Conservation (phyloP, 164 flowering plant genomes). For the Protea cynaroides region DNA sequence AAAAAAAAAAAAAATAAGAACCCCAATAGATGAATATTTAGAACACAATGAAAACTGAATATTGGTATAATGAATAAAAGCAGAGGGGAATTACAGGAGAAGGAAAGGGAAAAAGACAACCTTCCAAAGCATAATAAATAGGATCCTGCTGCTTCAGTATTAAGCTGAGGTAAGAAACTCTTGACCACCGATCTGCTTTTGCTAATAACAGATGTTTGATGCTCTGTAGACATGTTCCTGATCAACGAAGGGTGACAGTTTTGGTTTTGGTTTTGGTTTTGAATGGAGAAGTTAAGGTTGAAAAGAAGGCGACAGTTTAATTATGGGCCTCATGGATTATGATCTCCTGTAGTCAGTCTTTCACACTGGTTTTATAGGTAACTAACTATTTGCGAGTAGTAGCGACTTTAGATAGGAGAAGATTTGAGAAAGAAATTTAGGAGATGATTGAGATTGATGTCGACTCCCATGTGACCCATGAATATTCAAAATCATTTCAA, state of each 20-base stretch:
- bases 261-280: not conserved
- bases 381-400: too few relatives aligned
- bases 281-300: not conserved
- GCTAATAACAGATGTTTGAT: slow-evolving; percentile 12
- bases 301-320: slow-evolving; percentile 5
- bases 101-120: slow-evolving; percentile 17
- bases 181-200: slow-evolving; percentile 44
- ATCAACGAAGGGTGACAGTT: not conserved
- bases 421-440: too few relatives aligned
- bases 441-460: too few relatives aligned
- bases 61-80: too few relatives aligned
- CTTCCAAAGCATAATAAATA: slow-evolving; percentile 63
- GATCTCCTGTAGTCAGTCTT: too few relatives aligned
- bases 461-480: too few relatives aligned
- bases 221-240: slow-evolving; percentile 33
- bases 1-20: too few relatives aligned
- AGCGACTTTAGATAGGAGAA: too few relatives aligned
- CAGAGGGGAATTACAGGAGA: not conserved
- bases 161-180: slow-evolving; percentile 45
- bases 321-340: not conserved
- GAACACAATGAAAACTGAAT: too few relatives aligned
- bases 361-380: too few relatives aligned
- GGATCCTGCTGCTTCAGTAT: slow-evolving; percentile 65
- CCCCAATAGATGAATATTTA: slow-evolving; percentile 1
- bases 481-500: too few relatives aligned